phyloP scores from a whole-genome alignment of 2,329 filamentous ascomycete genomes.

The Colletotrichum sojae region DNA sequence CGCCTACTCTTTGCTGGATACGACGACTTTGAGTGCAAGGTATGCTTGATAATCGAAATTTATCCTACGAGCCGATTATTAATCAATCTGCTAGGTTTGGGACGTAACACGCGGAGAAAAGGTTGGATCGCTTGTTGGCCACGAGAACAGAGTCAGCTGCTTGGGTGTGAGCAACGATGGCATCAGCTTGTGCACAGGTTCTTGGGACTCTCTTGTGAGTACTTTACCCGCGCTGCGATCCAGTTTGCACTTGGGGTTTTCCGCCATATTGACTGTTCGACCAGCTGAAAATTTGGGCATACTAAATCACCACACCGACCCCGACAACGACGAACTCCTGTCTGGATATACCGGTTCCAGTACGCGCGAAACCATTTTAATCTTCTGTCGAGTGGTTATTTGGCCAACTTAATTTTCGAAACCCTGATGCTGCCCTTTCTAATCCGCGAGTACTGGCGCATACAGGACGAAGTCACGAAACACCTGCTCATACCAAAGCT shows the following conservation, averaged over 20 bases:
- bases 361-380: conserved; percentile 42
- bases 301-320: conserved; percentile 62
- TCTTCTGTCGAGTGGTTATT: conserved; percentile 41
- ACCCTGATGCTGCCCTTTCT: conserved; percentile 39
- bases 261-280: conserved; percentile 47
- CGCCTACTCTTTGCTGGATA: conserved; percentile 96
- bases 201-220: conserved; percentile 98
- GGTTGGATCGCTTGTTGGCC: conserved; percentile 94
- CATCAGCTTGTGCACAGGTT: conserved; percentile 98
- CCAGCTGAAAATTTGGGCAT: conserved; percentile 91
- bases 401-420: conserved; percentile 42
- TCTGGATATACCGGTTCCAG: conserved; percentile 43
- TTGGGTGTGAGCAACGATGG: conserved; percentile 98
- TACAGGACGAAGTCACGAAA: conserved; percentile 43
- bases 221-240: conserved; percentile 31
- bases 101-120: conserved; percentile 97
- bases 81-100: conserved; percentile 81
- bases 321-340: conserved; percentile 36
- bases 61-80: conserved; percentile 27
- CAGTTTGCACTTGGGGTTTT: conserved; percentile 31
- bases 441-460: conserved; percentile 43
- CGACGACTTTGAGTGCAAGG: conserved; percentile 99
- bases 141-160: conserved; percentile 99
- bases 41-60: conserved; percentile 58
- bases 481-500: conserved; percentile 41